Conservation (phyloP, 75 land plant species). For the Isoetes taiwanensis region DNA sequence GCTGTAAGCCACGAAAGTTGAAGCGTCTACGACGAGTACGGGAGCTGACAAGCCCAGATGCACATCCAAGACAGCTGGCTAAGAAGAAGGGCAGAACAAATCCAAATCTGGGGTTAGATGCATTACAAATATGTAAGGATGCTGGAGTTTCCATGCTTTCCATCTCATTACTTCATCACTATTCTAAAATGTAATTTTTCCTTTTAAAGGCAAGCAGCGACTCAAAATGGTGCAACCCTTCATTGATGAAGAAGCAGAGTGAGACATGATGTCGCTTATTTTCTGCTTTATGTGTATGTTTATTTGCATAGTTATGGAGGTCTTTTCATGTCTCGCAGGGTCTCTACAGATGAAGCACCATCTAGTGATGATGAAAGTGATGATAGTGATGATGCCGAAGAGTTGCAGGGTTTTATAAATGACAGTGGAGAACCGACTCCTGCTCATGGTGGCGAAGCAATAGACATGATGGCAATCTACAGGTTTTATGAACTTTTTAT, state of each 20-base stretch:
- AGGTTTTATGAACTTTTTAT: slow-evolving; percentile 25
- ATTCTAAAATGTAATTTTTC: not conserved
- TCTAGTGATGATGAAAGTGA: slow-evolving; percentile 68
- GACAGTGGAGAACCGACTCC: slow-evolving; percentile 35
- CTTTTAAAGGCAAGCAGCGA: slow-evolving; percentile 28
- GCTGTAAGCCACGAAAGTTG: slow-evolving; percentile 27
- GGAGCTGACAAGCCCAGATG: slow-evolving; percentile 8
- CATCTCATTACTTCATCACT: not conserved
- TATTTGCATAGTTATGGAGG: no score
- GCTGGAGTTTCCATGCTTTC: not conserved
- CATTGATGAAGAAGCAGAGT: slow-evolving; percentile 97
- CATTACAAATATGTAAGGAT: not conserved
- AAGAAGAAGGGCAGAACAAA: not conserved
- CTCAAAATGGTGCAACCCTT: slow-evolving; percentile 20
- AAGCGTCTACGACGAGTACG: slow-evolving; percentile 47
- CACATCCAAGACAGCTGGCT: not conserved
- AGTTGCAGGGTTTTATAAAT: slow-evolving; percentile 58
- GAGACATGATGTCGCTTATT: slow-evolving; percentile 10
- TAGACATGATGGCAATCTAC: slow-evolving; percentile 93
- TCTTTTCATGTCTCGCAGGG: slow-evolving; percentile 29
- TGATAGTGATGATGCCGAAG: slow-evolving; percentile 26
- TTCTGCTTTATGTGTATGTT: slow-evolving; percentile 1
- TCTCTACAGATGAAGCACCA: slow-evolving; percentile 48
- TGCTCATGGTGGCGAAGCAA: slow-evolving; percentile 22
- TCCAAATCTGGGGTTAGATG: not conserved